These are phyloP conservation scores for Przewalskia tangutica DNA, from an alignment of 257 asterid species.

Conservation along the genomic window DNA sequence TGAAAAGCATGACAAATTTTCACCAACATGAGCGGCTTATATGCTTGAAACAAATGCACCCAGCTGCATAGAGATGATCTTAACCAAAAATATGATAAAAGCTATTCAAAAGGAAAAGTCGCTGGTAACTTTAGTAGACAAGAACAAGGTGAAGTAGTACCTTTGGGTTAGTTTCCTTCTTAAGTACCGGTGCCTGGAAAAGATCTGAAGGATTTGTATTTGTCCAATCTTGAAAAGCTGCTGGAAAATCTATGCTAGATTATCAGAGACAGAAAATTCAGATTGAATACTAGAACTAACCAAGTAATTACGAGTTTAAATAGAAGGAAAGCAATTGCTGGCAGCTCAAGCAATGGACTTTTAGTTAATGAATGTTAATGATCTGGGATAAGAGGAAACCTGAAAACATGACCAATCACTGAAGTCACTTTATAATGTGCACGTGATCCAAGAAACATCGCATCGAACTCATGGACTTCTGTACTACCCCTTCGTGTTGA, in stretches of 20 bases:
- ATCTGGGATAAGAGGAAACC: conserved; percentile 30
- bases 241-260: conserved; percentile 77
- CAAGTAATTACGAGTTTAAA: background rate
- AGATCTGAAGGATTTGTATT: conserved; percentile 75
- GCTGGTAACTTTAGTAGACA: background rate
- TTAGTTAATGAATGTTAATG: background rate
- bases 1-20: background rate
- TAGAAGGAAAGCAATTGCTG: conserved; percentile 9
- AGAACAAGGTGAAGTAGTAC: conserved; percentile 20
- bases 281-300: conserved; percentile 5
- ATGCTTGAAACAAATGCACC: background rate
- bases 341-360: background rate
- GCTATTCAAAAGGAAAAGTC: background rate
- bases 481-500: conserved; percentile 70
- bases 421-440: conserved; percentile 77
- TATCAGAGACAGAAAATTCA: conserved; percentile 20
- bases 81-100: background rate
- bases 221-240: conserved; percentile 79
- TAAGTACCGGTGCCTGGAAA: conserved; percentile 68
- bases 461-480: conserved; percentile 85
- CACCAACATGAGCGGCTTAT: background rate
- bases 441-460: conserved; percentile 56
- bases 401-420: conserved; percentile 95
- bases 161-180: conserved; percentile 71
- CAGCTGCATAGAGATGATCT: background rate